Conservation (phyloP, 495 filamentous ascomycete species). For the Friedmanniomyces endolithicus region DNA sequence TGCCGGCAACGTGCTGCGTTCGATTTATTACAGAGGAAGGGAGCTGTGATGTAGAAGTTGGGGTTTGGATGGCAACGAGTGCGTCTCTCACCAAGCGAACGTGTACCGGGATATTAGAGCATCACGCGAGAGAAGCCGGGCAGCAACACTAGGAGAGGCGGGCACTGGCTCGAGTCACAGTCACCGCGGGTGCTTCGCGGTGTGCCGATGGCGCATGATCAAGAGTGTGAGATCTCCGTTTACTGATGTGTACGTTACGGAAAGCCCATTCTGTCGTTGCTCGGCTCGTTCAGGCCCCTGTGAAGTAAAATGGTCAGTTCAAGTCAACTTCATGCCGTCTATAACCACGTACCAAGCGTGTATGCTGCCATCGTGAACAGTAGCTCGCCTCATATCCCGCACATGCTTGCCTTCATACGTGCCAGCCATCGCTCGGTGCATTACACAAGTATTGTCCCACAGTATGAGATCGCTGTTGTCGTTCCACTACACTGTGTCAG, state of each 20-base stretch:
- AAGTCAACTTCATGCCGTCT: background rate
- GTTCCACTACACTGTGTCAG: constrained; percentile 30
- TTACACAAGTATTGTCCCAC: constrained; percentile 48
- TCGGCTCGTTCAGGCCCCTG: constrained; percentile 12
- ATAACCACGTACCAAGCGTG: constrained; percentile 6
- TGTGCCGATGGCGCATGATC: background rate
- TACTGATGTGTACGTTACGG: background rate
- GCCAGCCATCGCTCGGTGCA: constrained; percentile 43
- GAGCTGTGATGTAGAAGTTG: background rate
- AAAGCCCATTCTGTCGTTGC: constrained; percentile 10
- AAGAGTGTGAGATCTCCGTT: background rate
- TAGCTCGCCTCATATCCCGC: constrained; percentile 44
- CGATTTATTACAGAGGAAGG: background rate
- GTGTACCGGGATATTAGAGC: background rate
- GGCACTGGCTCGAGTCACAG: too few species aligned
- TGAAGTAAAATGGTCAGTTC: background rate
- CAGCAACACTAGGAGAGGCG: background rate
- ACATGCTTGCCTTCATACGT: constrained; percentile 39
- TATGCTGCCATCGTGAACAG: constrained; percentile 20
- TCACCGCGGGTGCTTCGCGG: too few species aligned
- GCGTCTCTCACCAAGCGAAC: background rate
- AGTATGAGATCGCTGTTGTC: constrained; percentile 39
- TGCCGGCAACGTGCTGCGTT: background rate
- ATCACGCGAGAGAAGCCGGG: background rate
- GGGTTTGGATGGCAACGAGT: background rate